phyloP scores from a whole-genome alignment of 2,329 filamentous ascomycete species.

The Colletotrichum viniferum region DNA sequence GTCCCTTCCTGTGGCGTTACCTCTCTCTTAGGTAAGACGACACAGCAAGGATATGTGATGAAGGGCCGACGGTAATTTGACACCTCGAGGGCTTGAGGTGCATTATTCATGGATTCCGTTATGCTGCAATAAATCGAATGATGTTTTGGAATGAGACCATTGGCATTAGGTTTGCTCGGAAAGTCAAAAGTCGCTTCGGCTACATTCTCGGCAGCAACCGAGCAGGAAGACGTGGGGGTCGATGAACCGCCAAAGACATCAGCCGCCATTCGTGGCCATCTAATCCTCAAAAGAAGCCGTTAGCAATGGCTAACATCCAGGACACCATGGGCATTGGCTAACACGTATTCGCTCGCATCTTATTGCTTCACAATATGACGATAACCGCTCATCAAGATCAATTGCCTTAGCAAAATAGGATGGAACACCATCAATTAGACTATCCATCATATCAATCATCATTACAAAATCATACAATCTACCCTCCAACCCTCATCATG shows the following conservation, averaged over 20 bases:
- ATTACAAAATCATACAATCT: slow-evolving; percentile 4
- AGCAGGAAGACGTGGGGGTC: not conserved
- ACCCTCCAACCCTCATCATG: not conserved
- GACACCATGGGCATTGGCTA: not conserved
- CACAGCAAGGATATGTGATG: not conserved
- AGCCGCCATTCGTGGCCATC: not conserved
- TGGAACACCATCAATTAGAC: not conserved
- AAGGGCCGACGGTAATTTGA: not conserved
- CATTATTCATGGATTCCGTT: not conserved
- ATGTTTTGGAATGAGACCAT: not conserved
- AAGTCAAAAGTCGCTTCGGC: not conserved
- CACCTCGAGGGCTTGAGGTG: not conserved
- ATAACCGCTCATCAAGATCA: not conserved
- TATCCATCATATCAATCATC: not conserved
- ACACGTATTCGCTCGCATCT: fast-evolving
- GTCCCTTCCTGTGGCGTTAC: not conserved
- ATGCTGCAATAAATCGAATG: not conserved
- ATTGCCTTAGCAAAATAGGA: not conserved
- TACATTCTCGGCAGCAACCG: not conserved
- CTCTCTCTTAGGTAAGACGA: not conserved
- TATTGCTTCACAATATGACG: not conserved
- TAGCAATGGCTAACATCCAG: fast-evolving
- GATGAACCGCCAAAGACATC: not conserved
- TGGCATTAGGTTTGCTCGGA: not conserved
- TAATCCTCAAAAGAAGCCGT: fast-evolving